phyloP scores from a whole-genome alignment of 1,284 basidiomycete genomes.

The Marasmius tenuissimus region DNA sequence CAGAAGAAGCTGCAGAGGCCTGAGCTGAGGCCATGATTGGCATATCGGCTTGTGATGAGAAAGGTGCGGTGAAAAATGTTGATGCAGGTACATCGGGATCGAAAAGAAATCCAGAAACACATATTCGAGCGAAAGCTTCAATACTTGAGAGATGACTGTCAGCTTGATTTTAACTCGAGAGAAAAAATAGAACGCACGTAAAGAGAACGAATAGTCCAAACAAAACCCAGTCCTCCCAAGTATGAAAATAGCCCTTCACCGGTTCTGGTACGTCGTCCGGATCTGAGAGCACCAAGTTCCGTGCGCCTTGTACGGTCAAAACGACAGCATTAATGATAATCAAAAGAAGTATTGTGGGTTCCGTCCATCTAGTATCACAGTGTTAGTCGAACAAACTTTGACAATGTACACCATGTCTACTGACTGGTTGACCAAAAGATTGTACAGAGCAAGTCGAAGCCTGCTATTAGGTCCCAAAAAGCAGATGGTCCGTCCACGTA shows the following conservation, averaged over 20 bases:
- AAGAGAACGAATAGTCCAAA: constrained; percentile 85
- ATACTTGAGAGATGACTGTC: constrained; percentile 44
- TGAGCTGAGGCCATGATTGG: constrained; percentile 15
- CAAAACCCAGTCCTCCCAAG: constrained; percentile 86
- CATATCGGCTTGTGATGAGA: constrained; percentile 33
- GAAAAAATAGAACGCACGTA: constrained; percentile 59
- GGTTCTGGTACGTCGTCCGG: constrained; percentile 38
- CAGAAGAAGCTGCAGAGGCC: constrained; percentile 13
- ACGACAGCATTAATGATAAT: constrained; percentile 87
- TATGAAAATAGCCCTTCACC: constrained; percentile 75
- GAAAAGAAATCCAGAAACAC: constrained; percentile 88
- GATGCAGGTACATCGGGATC: constrained; percentile 78
- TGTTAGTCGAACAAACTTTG: not conserved
- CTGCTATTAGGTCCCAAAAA: constrained; percentile 71
- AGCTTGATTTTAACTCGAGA: constrained; percentile 3
- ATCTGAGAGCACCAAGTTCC: constrained; percentile 47
- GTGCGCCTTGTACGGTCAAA: constrained; percentile 79
- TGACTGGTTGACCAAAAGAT: constrained; percentile 70
- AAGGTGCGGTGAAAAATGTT: constrained; percentile 50
- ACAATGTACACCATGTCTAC: constrained; percentile 20
- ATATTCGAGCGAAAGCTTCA: constrained; percentile 87
- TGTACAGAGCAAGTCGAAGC: constrained; percentile 63
- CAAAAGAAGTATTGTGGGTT: constrained; percentile 80
- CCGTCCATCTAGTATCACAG: constrained; percentile 67
- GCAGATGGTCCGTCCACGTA: constrained; percentile 83